Evolutionary conservation across 2,329 filamentous ascomycete species (phyloP).

Genomic region (Teratosphaeria nubilosa): DNA sequence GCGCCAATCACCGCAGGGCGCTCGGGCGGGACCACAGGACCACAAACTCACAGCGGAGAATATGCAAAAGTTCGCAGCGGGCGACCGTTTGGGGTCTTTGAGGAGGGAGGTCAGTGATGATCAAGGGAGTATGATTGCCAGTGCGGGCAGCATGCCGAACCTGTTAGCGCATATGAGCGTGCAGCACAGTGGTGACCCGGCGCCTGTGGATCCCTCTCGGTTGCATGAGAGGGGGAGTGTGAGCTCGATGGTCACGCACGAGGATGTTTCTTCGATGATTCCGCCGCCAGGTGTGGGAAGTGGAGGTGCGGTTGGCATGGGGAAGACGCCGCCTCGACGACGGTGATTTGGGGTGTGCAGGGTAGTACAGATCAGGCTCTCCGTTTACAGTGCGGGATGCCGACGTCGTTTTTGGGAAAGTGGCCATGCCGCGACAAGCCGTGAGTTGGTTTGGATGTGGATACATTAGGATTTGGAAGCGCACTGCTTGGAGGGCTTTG

Average conservation of each 20-base stretch:
- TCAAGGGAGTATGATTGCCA: conserved; percentile 1
- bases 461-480: too few species aligned
- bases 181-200: not conserved
- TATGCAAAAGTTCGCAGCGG: conserved; percentile 19
- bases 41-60: conserved; percentile 18
- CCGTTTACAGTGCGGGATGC: too few species aligned
- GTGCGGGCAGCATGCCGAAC: not conserved
- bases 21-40: not conserved
- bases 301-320: not conserved
- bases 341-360: too few species aligned
- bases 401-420: too few species aligned
- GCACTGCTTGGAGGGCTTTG: not conserved
- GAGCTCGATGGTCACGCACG: not conserved
- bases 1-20: not conserved
- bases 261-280: not conserved
- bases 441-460: not conserved
- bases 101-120: conserved; percentile 6
- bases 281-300: not conserved
- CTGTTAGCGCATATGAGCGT: not conserved
- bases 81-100: conserved; percentile 5
- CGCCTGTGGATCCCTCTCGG: not conserved
- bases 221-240: not conserved
- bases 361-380: too few species aligned
- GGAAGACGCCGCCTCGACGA: too few species aligned
- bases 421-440: too few species aligned